These are phyloP conservation scores for Malassezia arunalokei DNA, from an alignment of 1,284 basidiomycete species.

Conservation along the genomic window DNA sequence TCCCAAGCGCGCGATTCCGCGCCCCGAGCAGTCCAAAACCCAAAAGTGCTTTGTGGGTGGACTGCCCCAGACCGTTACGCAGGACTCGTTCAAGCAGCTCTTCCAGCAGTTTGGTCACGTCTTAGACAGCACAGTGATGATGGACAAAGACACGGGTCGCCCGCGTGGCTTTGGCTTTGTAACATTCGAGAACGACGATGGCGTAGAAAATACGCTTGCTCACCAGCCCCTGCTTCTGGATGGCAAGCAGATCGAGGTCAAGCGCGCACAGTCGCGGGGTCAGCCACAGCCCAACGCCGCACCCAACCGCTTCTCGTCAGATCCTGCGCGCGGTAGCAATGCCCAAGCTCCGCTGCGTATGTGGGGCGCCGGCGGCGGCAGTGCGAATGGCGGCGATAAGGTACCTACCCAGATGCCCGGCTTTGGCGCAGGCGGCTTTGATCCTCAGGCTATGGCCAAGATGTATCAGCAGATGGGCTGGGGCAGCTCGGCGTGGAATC, in stretches of 20 bases:
- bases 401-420: slow-evolving; percentile 1
- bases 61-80: slow-evolving; percentile 77
- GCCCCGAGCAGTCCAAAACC: slow-evolving; percentile 47
- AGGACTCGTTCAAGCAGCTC: slow-evolving; percentile 80
- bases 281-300: slow-evolving; percentile 22
- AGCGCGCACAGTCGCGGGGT: slow-evolving; percentile 47
- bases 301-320: slow-evolving; percentile 9
- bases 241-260: slow-evolving; percentile 73
- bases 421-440: slow-evolving; percentile 39
- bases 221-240: slow-evolving; percentile 44
- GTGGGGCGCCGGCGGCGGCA: slow-evolving; percentile 17
- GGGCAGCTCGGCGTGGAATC: slow-evolving; percentile 37
- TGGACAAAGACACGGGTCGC: slow-evolving; percentile 86
- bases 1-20: slow-evolving; percentile 93
- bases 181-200: slow-evolving; percentile 73
- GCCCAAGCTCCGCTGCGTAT: slow-evolving; percentile 8
- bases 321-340: slow-evolving; percentile 16
- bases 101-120: slow-evolving; percentile 81
- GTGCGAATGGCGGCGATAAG: slow-evolving; percentile 10
- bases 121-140: slow-evolving; percentile 94
- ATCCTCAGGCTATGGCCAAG: slow-evolving; percentile 51
- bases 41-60: slow-evolving; percentile 78
- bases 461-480: slow-evolving; percentile 53
- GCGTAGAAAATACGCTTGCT: slow-evolving; percentile 56
- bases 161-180: slow-evolving; percentile 98